Conservation (phyloP, 495 filamentous ascomycete genomes). For the Aspergillus kassunensis region DNA sequence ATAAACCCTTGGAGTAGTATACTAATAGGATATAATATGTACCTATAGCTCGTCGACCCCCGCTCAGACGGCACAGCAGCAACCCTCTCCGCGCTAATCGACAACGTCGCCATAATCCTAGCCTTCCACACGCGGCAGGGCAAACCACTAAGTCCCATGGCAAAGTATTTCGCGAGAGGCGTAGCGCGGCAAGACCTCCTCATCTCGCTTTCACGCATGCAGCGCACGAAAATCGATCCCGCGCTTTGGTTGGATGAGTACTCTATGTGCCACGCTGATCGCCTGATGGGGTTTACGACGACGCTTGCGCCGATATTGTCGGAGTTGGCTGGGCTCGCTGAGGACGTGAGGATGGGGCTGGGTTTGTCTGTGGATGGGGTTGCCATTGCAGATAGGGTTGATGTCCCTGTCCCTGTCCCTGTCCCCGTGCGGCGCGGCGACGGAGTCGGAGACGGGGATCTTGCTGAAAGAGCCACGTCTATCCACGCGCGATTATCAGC, state of each 20-base stretch:
- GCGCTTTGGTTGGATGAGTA: background rate
- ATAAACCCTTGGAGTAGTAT: no score
- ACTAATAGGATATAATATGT: no score
- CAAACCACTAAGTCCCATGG: background rate
- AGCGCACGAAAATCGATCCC: background rate
- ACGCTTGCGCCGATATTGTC: background rate
- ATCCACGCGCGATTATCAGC: background rate
- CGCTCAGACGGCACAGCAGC: background rate
- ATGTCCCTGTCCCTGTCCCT: background rate
- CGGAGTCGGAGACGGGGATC: no score
- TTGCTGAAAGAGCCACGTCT: background rate
- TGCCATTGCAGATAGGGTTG: background rate
- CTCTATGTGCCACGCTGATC: background rate
- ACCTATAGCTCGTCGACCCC: background rate
- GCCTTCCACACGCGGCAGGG: background rate
- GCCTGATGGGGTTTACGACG: background rate
- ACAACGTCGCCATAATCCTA: background rate
- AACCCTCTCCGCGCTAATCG: background rate
- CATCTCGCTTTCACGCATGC: background rate
- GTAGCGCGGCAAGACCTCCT: slow-evolving; percentile 1
- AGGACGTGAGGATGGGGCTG: no score
- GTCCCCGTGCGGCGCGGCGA: background rate
- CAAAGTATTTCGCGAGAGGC: background rate
- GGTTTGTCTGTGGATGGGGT: background rate
- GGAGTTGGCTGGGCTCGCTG: background rate